Conservation (phyloP, 2,329 filamentous ascomycete species). For the Pseudogymnoascus sp. region DNA sequence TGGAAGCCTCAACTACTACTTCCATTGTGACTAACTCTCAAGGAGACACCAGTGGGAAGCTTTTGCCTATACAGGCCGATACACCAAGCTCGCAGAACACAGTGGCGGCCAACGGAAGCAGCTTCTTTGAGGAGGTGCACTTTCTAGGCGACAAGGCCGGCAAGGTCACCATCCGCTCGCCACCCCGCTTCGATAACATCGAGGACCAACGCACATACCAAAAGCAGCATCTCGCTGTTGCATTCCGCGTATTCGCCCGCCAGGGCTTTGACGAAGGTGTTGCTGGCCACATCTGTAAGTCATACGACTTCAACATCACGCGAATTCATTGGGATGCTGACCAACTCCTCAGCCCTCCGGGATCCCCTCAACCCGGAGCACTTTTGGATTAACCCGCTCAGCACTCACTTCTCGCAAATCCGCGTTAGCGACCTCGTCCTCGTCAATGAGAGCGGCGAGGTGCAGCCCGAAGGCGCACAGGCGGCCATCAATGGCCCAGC, state of each 20-base stretch:
- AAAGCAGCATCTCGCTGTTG: conserved; percentile 36
- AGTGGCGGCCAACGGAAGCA: not conserved
- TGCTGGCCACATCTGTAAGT: conserved; percentile 35
- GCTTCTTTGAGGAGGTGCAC: conserved; percentile 15
- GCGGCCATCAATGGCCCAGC: conserved; percentile 40
- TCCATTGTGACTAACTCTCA: not conserved
- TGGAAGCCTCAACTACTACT: not conserved
- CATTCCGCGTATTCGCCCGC: conserved; percentile 38
- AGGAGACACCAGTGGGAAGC: not conserved
- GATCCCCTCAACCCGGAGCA: conserved; percentile 33
- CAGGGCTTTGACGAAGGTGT: conserved; percentile 36
- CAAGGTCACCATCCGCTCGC: conserved; percentile 11
- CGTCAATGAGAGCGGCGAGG: conserved; percentile 51
- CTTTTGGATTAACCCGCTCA: conserved; percentile 55
- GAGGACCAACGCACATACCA: conserved; percentile 24
- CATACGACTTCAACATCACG: not conserved
- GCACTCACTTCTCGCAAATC: conserved; percentile 54
- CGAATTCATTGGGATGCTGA: not conserved
- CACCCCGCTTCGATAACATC: conserved; percentile 21
- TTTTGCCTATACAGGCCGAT: not conserved
- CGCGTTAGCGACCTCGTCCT: conserved; percentile 58
- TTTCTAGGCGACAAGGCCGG: conserved; percentile 16
- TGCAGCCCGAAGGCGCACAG: conserved; percentile 35
- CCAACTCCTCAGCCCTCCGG: conserved; percentile 21
- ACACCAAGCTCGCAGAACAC: not conserved